A percentile compares a stretch with the other conserved stretches of the same genome.
phyloP scores from a whole-genome alignment of 495 filamentous ascomycete species.

The Penicillium longicatenatum region DNA sequence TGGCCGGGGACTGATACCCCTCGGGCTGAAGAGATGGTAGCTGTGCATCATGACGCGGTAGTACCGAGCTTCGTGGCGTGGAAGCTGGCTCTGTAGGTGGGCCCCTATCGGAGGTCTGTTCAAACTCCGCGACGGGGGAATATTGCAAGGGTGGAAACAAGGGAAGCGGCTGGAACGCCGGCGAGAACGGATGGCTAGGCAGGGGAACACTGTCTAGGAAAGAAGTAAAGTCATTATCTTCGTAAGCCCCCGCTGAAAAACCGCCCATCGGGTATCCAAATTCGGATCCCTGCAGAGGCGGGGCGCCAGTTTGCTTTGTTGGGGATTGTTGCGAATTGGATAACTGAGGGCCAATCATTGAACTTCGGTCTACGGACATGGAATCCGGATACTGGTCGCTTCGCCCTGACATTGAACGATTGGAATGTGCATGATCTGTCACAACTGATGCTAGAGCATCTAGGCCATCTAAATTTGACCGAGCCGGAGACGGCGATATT shows the following conservation, averaged over 20 bases:
- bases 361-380: conserved; percentile 18
- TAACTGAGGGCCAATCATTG: conserved; percentile 16
- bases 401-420: conserved; percentile 5
- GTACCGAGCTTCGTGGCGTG: conserved; percentile 37
- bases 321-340: conserved; percentile 18
- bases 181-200: conserved; percentile 43
- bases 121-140: conserved; percentile 34
- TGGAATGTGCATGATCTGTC: conserved; percentile 24
- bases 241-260: conserved; percentile 23
- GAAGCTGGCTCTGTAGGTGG: conserved; percentile 21
- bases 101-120: conserved; percentile 24
- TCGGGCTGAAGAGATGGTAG: conserved; percentile 43
- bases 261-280: conserved; percentile 34
- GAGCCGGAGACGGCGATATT: conserved; percentile 24
- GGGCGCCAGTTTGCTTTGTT: conserved; percentile 21
- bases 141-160: conserved; percentile 39
- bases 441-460: conserved; percentile 41
- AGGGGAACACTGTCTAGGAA: conserved; percentile 46
- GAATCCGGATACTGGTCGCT: conserved; percentile 14
- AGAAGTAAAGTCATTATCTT: conserved; percentile 43
- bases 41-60: conserved; percentile 42
- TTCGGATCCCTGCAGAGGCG: conserved; percentile 15
- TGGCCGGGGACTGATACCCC: conserved; percentile 30
- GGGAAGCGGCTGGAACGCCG: conserved; percentile 42
- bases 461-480: conserved; percentile 30